Evolutionary conservation across 805 yeast genomes (phyloP), one percentile per base, ranked within the genome.

Genomic region (Myxozyma vanderwaltii): DNA sequence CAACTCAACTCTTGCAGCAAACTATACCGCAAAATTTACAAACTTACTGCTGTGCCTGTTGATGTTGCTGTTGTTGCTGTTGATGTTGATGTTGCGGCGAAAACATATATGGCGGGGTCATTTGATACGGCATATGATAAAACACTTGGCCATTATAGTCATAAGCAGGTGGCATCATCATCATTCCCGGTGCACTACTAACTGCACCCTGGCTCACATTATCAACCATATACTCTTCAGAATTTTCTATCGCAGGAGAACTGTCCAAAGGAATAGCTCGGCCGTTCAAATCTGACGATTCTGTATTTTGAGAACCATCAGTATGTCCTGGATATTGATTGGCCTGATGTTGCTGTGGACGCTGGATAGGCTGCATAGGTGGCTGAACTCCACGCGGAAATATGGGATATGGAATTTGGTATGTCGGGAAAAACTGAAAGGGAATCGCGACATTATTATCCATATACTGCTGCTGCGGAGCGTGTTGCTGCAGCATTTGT

Each of bases 81-180:
- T 15, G 40, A 21, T 27, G 38, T 31, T 45, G 49, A 2, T 27
- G 15, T 23, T 27, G 49, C 35, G 4, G 35, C 17, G 35, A 15
- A 47, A 31, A 33, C 51, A 47, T 47, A 23, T 31, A 47, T 17
- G 51, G 51, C 26, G 31, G 51, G n/a, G 51, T 26, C 23, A 47
- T 47, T 29, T 47, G 51, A 23, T 47, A 47, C n/a, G 51, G 51
- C 40, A 47, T 47, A 24, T 39, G 8, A 47, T 47, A 47, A 33
- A 47, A 29, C 39, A 31, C 19, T 27, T 31, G 51, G 12, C 40
- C 51, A 15, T 19, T 47, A 12, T 4, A 47, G 21, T 47, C 51
- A 19, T 38, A 38, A 5, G 35, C 41, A 47, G 51, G 51, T 19
- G n/a, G 51, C 41, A 47, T 47, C 35, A 47, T 47, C 51, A 47